Percentiles rank a stretch among this genome's conserved stretches.
These are phyloP conservation scores for Tieghemiomyces parasiticus DNA, from an alignment of 192 early-diverging fungal genomes.

Conservation along the genomic window DNA sequence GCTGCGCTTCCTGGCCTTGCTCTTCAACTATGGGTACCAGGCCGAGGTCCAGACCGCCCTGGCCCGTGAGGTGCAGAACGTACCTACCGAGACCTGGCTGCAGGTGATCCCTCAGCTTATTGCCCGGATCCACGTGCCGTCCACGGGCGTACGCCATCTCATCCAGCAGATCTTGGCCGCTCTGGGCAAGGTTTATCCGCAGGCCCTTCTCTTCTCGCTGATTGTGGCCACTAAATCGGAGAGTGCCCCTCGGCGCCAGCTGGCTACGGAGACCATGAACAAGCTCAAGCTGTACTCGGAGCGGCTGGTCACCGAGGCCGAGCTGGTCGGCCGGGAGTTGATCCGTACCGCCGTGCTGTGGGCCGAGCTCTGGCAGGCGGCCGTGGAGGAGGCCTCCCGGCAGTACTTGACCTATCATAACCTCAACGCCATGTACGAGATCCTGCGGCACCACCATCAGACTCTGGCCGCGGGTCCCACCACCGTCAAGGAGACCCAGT, in stretches of 20 bases:
- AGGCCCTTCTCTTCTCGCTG: conserved; percentile 93
- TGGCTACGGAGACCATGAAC: conserved; percentile 78
- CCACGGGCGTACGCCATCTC: conserved; percentile 56
- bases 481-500: conserved; percentile 76
- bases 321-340: conserved; percentile 88
- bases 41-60: conserved; percentile 71
- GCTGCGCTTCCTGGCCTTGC: conserved; percentile 75
- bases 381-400: conserved; percentile 71
- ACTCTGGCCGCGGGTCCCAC: conserved; percentile 62
- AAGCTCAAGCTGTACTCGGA: conserved; percentile 76
- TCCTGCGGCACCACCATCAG: conserved; percentile 72
- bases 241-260: conserved; percentile 49
- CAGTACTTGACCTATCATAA: conserved; percentile 66
- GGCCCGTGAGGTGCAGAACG: conserved; percentile 60
- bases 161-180: conserved; percentile 81
- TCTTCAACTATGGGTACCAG: conserved; percentile 92
- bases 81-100: conserved; percentile 88
- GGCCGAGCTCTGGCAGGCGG: conserved; percentile 97
- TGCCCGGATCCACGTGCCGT: conserved; percentile 76
- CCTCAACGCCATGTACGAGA: conserved; percentile 74
- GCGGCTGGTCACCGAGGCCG: conserved; percentile 72
- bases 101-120: conserved; percentile 97
- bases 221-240: conserved; percentile 92
- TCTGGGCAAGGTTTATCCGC: conserved; percentile 87
- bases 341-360: conserved; percentile 92